phyloP scores from a whole-genome alignment of 2,329 filamentous ascomycete genomes.

The Diaporthe aspalathi region DNA sequence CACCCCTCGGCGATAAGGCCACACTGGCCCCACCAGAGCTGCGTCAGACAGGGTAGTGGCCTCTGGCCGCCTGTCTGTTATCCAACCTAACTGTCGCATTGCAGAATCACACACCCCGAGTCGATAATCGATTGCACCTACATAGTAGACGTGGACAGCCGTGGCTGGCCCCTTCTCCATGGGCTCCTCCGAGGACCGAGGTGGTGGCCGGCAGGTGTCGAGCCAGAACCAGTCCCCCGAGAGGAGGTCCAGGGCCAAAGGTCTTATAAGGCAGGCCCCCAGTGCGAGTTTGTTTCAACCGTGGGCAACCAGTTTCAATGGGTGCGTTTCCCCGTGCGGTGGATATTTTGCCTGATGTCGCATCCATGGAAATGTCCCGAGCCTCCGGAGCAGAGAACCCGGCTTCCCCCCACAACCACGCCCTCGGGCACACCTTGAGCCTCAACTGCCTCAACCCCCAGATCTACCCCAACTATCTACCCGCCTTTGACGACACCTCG shows the following conservation, averaged over 20 bases:
- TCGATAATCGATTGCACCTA: slow-evolving; percentile 2
- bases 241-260: not conserved
- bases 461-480: not conserved
- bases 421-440: not conserved
- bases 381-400: slow-evolving; percentile 22
- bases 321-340: slow-evolving; percentile 16
- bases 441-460: not conserved
- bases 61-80: too few relatives aligned
- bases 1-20: slow-evolving; percentile 9
- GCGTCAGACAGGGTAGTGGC: slow-evolving; percentile 19
- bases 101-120: too few relatives aligned
- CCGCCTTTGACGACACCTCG: not conserved
- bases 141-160: not conserved
- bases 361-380: slow-evolving; percentile 27
- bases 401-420: slow-evolving; percentile 12
- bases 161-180: not conserved
- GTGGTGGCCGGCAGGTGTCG: not conserved
- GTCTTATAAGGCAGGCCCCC: not conserved
- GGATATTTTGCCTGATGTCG: slow-evolving; percentile 19
- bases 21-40: slow-evolving; percentile 17
- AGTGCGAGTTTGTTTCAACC: slow-evolving; percentile 23
- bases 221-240: too few relatives aligned
- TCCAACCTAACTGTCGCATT: not conserved
- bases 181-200: too few relatives aligned
- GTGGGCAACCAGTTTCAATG: slow-evolving; percentile 10